Conservation (phyloP, 2,329 filamentous ascomycete species). For the Juglanconis oblonga region DNA sequence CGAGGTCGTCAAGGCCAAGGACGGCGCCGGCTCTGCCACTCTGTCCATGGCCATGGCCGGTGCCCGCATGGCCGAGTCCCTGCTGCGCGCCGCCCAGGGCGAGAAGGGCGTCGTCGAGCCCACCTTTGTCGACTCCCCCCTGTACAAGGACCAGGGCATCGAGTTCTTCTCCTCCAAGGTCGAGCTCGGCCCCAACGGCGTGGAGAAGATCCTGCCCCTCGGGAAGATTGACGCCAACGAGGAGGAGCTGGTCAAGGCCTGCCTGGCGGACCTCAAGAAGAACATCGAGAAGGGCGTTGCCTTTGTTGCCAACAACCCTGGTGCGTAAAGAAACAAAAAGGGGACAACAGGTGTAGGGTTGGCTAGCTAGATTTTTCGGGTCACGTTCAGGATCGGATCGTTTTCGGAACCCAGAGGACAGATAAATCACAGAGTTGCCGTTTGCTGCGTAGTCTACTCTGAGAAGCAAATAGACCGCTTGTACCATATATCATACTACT, state of each 20-base stretch:
- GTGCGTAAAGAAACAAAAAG: slow-evolving; percentile 45
- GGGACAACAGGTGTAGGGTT: background rate
- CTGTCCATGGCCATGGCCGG: slow-evolving; percentile 99
- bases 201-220: slow-evolving; percentile 86
- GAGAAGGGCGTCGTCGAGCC: slow-evolving; percentile 95
- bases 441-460: slow-evolving; percentile 12
- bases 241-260: slow-evolving; percentile 84
- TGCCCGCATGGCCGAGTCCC: slow-evolving; percentile 77
- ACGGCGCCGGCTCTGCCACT: slow-evolving; percentile 92
- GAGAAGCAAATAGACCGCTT: slow-evolving; percentile 13
- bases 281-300: slow-evolving; percentile 89
- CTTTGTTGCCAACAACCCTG: slow-evolving; percentile 59
- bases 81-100: slow-evolving; percentile 89
- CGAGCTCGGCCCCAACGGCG: slow-evolving; percentile 94
- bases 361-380: background rate
- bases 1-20: slow-evolving; percentile 99
- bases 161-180: slow-evolving; percentile 96
- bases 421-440: slow-evolving; percentile 6
- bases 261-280: slow-evolving; percentile 80
- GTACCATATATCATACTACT: background rate
- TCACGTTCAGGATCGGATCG: slow-evolving; percentile 2
- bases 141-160: slow-evolving; percentile 97
- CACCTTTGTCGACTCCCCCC: slow-evolving; percentile 92
- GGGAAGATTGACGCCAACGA: slow-evolving; percentile 82
- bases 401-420: background rate